A percentile compares a stretch with the other conserved stretches of the same genome.
Conservation (phyloP, 768 basidiomycete species). For the Leccinum uliginosum region DNA sequence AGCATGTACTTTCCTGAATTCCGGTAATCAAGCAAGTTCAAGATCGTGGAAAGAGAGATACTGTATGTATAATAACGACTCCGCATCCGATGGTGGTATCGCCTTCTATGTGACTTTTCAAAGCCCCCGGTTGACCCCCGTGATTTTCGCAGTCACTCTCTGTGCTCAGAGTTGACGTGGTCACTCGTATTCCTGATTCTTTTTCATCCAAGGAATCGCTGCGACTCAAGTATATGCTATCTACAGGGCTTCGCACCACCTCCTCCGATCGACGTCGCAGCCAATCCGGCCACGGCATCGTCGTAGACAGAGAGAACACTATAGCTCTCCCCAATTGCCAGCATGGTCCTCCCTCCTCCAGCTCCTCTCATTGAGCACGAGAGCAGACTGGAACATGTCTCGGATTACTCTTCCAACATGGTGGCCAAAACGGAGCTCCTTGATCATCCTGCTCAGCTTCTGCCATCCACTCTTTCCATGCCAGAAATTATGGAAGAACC, state of each 20-base stretch:
- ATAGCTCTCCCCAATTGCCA: not conserved
- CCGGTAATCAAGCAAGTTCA: not conserved
- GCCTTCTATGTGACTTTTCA: not conserved
- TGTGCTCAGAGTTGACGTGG: conserved; percentile 1
- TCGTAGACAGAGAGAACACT: not conserved
- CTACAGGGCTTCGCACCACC: too few species aligned
- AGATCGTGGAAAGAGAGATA: not conserved
- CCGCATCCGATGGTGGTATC: not conserved
- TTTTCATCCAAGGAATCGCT: not conserved
- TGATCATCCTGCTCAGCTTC: not conserved
- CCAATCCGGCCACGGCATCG: not conserved
- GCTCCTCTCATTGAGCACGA: not conserved
- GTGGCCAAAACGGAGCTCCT: not conserved
- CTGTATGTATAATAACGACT: not conserved
- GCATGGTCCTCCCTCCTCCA: not conserved
- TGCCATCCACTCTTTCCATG: not conserved
- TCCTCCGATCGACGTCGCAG: not conserved
- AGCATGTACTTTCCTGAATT: not conserved
- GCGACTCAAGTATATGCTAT: not conserved
- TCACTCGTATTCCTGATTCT: not conserved
- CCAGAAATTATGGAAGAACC: not conserved
- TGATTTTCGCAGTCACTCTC: not conserved
- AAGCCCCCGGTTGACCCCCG: not conserved
- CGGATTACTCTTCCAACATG: not conserved
- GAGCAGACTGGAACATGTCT: not conserved